phyloP scores from a whole-genome alignment of 2,329 filamentous ascomycete genomes.

The Pseudocercospora pini-densiflorae region DNA sequence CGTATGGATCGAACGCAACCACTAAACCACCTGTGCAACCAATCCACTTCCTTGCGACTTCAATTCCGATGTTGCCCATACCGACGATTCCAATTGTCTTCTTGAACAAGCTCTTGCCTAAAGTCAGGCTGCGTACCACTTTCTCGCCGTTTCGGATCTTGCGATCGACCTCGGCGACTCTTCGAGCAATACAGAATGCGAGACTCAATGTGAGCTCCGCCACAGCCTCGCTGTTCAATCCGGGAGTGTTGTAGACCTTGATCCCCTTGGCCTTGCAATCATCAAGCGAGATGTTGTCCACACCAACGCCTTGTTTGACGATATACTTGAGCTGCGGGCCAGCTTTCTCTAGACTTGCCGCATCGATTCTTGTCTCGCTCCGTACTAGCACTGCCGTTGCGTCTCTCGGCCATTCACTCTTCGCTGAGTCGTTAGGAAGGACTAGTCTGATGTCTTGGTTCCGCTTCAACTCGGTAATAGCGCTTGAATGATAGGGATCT shows the following conservation, averaged over 20 bases:
- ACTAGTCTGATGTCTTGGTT: constrained; percentile 28
- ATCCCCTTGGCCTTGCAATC: constrained; percentile 51
- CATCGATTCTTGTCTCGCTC: constrained; percentile 31
- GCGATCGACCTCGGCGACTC: constrained; percentile 38
- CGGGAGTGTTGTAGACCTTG: constrained; percentile 52
- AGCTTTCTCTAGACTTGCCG: constrained; percentile 31
- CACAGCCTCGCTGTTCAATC: constrained; percentile 49
- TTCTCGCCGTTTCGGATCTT: constrained; percentile 31
- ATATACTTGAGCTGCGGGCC: constrained; percentile 48
- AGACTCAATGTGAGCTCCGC: constrained; percentile 42
- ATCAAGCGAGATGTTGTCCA: constrained; percentile 52
- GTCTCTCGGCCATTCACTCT: constrained; percentile 27
- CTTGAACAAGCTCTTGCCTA: constrained; percentile 37
- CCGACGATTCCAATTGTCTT: constrained; percentile 36
- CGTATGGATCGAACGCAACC: constrained; percentile 44
- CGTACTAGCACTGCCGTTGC: constrained; percentile 34
- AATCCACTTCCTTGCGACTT: constrained; percentile 38
- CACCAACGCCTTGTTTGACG: constrained; percentile 53
- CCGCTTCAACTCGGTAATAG: constrained; percentile 28
- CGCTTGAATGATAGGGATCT: constrained; percentile 38
- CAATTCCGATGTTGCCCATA: not conserved
- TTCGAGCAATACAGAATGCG: constrained; percentile 38
- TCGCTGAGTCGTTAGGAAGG: constrained; percentile 26
- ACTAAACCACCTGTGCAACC: constrained; percentile 39
- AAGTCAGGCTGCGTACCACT: constrained; percentile 34